These are phyloP conservation scores for Fusarium sp. DNA, from an alignment of 2,329 filamentous ascomycete species.

Conservation along the genomic window DNA sequence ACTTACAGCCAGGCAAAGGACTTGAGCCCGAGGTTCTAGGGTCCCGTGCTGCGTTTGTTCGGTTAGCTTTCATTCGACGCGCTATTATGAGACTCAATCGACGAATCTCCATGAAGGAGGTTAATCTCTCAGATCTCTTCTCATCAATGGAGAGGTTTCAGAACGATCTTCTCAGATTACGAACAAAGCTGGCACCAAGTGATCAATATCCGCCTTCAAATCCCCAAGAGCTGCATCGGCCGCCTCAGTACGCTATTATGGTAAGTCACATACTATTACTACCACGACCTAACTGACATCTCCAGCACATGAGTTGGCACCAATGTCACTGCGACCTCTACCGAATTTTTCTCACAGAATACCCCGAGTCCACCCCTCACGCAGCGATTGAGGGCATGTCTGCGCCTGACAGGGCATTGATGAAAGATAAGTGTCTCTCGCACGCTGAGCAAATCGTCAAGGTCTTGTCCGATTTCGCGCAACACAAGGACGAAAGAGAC, in stretches of 20 bases:
- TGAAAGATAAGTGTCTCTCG: constrained; percentile 54
- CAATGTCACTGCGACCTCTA: constrained; percentile 63
- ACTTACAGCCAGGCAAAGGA: constrained; percentile 47
- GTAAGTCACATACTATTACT: constrained; percentile 5
- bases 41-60: constrained; percentile 45
- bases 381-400: constrained; percentile 52
- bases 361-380: constrained; percentile 58
- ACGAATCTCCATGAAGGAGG: constrained; percentile 47
- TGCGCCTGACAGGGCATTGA: constrained; percentile 38
- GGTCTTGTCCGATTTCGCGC: constrained; percentile 54
- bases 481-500: constrained; percentile 47
- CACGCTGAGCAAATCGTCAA: constrained; percentile 59
- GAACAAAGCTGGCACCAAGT: constrained; percentile 38
- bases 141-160: constrained; percentile 48
- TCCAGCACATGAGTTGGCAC: constrained; percentile 55
- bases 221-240: constrained; percentile 33
- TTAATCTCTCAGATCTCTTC: constrained; percentile 45
- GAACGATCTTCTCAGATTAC: constrained; percentile 46
- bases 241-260: constrained; percentile 45
- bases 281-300: neutral
- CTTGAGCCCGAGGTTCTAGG: constrained; percentile 47
- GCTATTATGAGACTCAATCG: constrained; percentile 46
- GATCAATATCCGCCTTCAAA: constrained; percentile 44
- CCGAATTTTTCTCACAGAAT: constrained; percentile 59
- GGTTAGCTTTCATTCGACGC: constrained; percentile 44